phyloP scores from a whole-genome alignment of 441 rosid genomes.

The Brassica balearica region DNA sequence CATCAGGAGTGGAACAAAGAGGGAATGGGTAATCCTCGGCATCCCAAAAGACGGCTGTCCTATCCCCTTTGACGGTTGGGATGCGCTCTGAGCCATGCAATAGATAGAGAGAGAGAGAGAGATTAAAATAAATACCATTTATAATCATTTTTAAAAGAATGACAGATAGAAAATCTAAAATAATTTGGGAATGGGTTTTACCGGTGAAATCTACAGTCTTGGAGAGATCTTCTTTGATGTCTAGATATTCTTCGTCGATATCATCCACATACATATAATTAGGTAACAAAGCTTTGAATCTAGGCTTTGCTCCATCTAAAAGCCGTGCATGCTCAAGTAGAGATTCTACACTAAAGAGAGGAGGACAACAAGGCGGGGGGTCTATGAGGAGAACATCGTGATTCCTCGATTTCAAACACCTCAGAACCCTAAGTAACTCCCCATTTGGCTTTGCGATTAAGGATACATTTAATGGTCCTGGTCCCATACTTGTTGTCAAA shows the following conservation, averaged over 20 bases:
- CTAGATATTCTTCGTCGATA: background rate
- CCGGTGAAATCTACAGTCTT: background rate
- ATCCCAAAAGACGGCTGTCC: background rate
- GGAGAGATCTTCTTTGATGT: background rate
- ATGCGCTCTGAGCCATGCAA: background rate
- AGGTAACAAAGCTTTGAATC: background rate
- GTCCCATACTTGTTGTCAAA: background rate
- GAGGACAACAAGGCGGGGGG: background rate
- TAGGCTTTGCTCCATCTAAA: background rate
- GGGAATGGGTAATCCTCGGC: slow-evolving; percentile 3
- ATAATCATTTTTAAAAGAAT: too few species aligned
- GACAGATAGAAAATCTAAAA: too few species aligned
- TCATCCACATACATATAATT: background rate
- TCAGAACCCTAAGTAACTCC: background rate
- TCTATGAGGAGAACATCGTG: background rate
- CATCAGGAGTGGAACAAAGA: background rate
- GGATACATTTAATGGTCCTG: background rate
- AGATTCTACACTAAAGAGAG: background rate
- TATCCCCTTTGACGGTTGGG: background rate
- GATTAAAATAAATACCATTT: too few species aligned
- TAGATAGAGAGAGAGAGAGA: too few species aligned
- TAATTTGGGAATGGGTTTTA: too few species aligned
- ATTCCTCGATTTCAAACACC: background rate
- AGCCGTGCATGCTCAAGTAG: background rate
- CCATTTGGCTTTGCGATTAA: background rate